A percentile compares a stretch with the other conserved stretches of the same genome.
Evolutionary conservation across 495 filamentous ascomycete species (phyloP).

Genomic region (Aspergillus olivimuriae): DNA sequence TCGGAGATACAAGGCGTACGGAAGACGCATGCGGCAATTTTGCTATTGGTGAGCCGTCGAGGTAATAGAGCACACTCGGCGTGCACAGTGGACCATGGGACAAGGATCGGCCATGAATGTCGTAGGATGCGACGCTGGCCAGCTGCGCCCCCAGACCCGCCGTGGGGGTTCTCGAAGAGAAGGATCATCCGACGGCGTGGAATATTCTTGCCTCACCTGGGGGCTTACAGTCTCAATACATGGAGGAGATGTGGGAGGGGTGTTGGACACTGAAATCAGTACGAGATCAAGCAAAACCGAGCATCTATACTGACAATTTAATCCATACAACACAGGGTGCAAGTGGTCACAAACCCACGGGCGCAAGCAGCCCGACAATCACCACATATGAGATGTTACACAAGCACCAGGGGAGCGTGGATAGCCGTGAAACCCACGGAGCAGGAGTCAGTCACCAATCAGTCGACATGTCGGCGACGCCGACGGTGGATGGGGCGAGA

Average conservation of each 20-base stretch:
- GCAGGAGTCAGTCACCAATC: not conserved
- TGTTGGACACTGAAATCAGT: not conserved
- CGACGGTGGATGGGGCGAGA: constrained; percentile 6
- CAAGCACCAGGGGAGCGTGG: not conserved
- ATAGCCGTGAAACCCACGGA: constrained; percentile 1
- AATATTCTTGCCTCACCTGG: not conserved
- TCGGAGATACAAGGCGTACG: not conserved
- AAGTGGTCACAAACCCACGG: not conserved
- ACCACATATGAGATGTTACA: not conserved
- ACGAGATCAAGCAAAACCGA: constrained; percentile 3
- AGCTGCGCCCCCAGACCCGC: constrained; percentile 2
- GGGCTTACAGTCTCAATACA: not conserved
- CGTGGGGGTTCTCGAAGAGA: not conserved
- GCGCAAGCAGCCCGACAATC: not conserved
- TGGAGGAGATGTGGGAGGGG: not conserved
- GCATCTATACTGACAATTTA: not conserved
- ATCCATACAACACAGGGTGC: not conserved
- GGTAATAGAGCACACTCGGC: not conserved
- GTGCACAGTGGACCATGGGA: not conserved
- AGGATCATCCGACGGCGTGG: not conserved
- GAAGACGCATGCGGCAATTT: constrained; percentile 6
- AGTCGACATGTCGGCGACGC: constrained; percentile 6
- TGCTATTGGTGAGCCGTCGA: constrained; percentile 4
- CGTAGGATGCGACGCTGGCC: constrained; percentile 1
- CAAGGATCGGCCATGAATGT: constrained; percentile 1